Evolutionary conservation across 1,284 basidiomycete species (phyloP).

Genomic region (Sutorius eximius): DNA sequence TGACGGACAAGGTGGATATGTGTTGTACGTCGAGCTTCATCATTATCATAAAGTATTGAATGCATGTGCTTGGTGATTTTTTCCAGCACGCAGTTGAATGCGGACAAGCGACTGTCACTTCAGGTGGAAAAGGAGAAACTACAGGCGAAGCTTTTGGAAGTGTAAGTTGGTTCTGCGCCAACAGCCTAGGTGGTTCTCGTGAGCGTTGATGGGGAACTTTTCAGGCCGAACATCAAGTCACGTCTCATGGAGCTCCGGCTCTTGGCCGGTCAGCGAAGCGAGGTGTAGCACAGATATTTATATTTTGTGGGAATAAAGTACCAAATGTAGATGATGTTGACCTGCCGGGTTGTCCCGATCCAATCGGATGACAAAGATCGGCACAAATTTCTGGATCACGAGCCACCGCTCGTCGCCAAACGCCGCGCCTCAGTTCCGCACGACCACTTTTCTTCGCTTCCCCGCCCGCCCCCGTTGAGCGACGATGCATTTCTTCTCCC

Average conservation of each 20-base stretch:
- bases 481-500: conserved; percentile 74
- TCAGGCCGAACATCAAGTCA: conserved; percentile 77
- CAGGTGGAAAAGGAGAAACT: conserved; percentile 92
- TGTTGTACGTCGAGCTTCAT: conserved; percentile 61
- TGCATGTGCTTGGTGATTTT: conserved; percentile 3
- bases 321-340: not conserved
- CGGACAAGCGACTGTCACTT: conserved; percentile 86
- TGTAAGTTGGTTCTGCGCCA: conserved; percentile 47
- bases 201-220: conserved; percentile 10
- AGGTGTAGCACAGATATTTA: not conserved
- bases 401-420: conserved; percentile 10
- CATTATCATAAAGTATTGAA: not conserved
- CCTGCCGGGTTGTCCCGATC: conserved; percentile 25
- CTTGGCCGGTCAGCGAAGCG: conserved; percentile 18
- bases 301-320: conserved; percentile 3
- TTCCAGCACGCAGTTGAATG: conserved; percentile 81
- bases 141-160: conserved; percentile 77
- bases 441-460: conserved; percentile 22
- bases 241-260: conserved; percentile 67
- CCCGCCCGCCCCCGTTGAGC: conserved; percentile 11
- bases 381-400: conserved; percentile 20
- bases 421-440: conserved; percentile 22
- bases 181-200: not conserved
- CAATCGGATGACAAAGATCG: conserved; percentile 30
- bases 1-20: conserved; percentile 79